Conservation (phyloP, 768 basidiomycete genomes). For the Suillus cothurnatus region DNA sequence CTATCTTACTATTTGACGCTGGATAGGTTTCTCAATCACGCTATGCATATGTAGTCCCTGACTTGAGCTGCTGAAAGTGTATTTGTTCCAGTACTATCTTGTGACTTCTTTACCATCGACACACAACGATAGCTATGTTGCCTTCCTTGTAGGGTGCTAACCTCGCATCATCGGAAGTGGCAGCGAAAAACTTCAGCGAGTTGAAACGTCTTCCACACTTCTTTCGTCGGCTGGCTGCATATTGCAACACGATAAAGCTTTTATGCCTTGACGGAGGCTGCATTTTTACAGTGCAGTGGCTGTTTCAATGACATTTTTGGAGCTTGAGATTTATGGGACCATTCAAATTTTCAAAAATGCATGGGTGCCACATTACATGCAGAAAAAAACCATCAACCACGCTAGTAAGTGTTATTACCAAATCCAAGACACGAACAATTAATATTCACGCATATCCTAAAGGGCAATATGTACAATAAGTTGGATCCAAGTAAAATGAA, state of each 20-base stretch:
- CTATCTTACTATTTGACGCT: not conserved
- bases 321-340: slow-evolving; percentile 49
- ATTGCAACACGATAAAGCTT: slow-evolving; percentile 47
- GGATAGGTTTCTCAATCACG: not conserved
- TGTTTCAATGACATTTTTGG: slow-evolving; percentile 21
- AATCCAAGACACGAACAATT: not conserved
- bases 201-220: slow-evolving; percentile 46
- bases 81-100: not conserved
- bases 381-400: not conserved
- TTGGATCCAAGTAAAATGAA: not conserved
- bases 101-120: not conserved
- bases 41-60: not conserved
- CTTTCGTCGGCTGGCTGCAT: slow-evolving; percentile 45
- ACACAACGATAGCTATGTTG: not conserved
- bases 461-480: not conserved
- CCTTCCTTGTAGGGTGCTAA: not conserved
- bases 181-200: slow-evolving; percentile 38
- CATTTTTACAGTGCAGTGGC: not conserved
- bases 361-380: slow-evolving; percentile 30
- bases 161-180: not conserved
- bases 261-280: slow-evolving; percentile 21
- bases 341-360: slow-evolving; percentile 43
- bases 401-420: not conserved
- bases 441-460: not conserved
- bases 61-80: not conserved